Base-by-base conservation (phyloP, 2,329 filamentous ascomycete species). In the Microsporum canis region DNA sequence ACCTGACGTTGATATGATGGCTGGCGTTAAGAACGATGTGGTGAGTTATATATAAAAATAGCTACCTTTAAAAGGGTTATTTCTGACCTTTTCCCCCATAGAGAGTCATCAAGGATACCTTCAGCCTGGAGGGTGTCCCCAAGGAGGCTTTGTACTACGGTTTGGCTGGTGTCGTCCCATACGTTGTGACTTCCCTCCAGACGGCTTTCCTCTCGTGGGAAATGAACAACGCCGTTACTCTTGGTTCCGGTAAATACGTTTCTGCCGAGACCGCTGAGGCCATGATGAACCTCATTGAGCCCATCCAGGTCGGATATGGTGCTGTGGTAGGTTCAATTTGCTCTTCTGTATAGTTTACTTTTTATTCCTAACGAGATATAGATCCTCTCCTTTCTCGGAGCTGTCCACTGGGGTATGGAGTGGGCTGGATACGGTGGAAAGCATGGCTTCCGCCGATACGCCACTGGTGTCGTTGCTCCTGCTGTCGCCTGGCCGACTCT, bases 361-460 rank as follows among this genome's bases (percentile, higher is more conserved):
- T 6, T 7, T 6, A 8, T n/a, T 12, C 8, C 12, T 53, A 4
- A 43, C 39, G 2, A 43, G 12, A 53, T 14, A 31, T 51, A 88
- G 85, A 94, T 96, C 68, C 88, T 96, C 68, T 95, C 91, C 33
- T 96, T 96, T 80, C 83, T 96, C 1, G 92, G 92, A 51, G 91
- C 91, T 38, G 86, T 96, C 69, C 92, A 96, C 75, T 96, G 92
- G 88, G 91, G 91, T 61, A 80, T 96, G 17, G 91, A 96, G 75
- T 95, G 87, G 73, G 88, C 88, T 58, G 78, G 87, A 76, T 86
- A 80, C 72, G 77, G 86, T 74, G 75, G 83, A 70, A 68, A 81
- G 64, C 86, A 88, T 61, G 88, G 89, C 59, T 89, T 88, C 68
- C 84, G 84, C 68, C 87, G 91, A 64, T 96, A 95, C 72, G 84